phyloP scores from a whole-genome alignment of 192 early-diverging fungal genomes.

The Coemansia sp. region DNA sequence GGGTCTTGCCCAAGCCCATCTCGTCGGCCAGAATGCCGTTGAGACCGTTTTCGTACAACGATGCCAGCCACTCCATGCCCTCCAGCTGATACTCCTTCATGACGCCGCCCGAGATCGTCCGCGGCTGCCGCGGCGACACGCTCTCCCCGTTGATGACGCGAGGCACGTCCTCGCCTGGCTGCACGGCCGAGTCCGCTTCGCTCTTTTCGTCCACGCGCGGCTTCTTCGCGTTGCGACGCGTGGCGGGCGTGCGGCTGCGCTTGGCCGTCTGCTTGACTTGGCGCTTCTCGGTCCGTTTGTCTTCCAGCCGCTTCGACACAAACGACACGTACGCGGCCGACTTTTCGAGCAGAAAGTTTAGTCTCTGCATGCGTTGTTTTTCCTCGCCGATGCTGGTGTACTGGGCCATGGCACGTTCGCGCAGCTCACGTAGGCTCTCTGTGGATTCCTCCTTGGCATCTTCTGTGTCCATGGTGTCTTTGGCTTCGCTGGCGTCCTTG shows the following conservation, averaged over 20 bases:
- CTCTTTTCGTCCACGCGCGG: not conserved
- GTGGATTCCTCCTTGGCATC: slow-evolving; percentile 8
- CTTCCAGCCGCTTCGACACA: slow-evolving; percentile 71
- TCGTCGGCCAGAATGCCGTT: slow-evolving; percentile 97
- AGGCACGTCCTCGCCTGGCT: not conserved
- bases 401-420: slow-evolving; percentile 61
- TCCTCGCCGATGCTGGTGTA: slow-evolving; percentile 58
- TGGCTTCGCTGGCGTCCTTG: not conserved
- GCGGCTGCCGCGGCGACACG: slow-evolving; percentile 73
- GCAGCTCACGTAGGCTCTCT: slow-evolving; percentile 34
- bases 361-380: slow-evolving; percentile 66
- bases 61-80: slow-evolving; percentile 94
- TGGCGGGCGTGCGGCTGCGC: slow-evolving; percentile 1
- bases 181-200: not conserved
- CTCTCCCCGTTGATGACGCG: slow-evolving; percentile 32
- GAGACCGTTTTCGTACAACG: slow-evolving; percentile 91
- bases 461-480: not conserved
- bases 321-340: slow-evolving; percentile 79
- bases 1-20: slow-evolving; percentile 92
- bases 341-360: slow-evolving; percentile 78
- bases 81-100: slow-evolving; percentile 92
- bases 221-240: slow-evolving; percentile 1
- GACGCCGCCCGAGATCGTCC: slow-evolving; percentile 76
- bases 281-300: slow-evolving; percentile 65
- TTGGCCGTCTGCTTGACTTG: slow-evolving; percentile 10